These are phyloP conservation scores for Debaryomyces sp. DNA, from an alignment of 1,139 yeast species.

Conservation along the genomic window DNA sequence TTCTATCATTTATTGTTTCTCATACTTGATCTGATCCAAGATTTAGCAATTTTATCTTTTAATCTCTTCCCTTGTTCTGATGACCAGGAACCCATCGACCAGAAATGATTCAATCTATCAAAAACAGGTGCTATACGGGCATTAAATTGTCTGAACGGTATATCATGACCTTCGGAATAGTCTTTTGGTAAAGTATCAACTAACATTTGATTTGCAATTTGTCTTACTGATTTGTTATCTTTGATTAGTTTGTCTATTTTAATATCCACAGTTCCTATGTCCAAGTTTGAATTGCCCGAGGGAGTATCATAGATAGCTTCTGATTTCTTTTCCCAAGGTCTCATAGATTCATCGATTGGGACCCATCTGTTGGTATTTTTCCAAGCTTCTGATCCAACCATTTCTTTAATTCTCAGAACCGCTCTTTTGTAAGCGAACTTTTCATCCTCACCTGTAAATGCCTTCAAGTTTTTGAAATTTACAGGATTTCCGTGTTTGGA, in stretches of 20 bases:
- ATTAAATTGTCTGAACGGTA: slow-evolving; percentile 34
- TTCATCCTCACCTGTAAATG: slow-evolving; percentile 80
- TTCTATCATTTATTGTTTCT: slow-evolving; percentile 4
- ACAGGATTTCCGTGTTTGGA: slow-evolving; percentile 5
- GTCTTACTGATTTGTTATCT: slow-evolving; percentile 13
- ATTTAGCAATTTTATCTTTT: slow-evolving; percentile 54
- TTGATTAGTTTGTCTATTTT: slow-evolving; percentile 12
- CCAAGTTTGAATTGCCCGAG: background rate
- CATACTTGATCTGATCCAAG: slow-evolving; percentile 24
- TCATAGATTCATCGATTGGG: slow-evolving; percentile 53
- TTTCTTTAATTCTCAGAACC: slow-evolving; percentile 66
- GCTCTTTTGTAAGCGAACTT: slow-evolving; percentile 75
- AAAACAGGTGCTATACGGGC: slow-evolving; percentile 50
- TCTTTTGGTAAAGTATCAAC: slow-evolving; percentile 28
- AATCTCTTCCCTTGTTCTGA: slow-evolving; percentile 45
- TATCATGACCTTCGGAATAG: slow-evolving; percentile 21
- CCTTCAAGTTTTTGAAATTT: slow-evolving; percentile 52
- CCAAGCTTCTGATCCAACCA: slow-evolving; percentile 63
- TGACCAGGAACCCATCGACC: slow-evolving; percentile 70
- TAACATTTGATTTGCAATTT: slow-evolving; percentile 15
- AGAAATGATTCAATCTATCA: slow-evolving; percentile 52
- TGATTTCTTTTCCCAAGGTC: slow-evolving; percentile 60
- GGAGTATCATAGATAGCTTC: background rate
- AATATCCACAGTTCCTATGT: slow-evolving; percentile 2
- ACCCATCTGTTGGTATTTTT: slow-evolving; percentile 51